Evolutionary conservation across 1,284 basidiomycete species (phyloP).

Genomic region (Irpex sp.): DNA sequence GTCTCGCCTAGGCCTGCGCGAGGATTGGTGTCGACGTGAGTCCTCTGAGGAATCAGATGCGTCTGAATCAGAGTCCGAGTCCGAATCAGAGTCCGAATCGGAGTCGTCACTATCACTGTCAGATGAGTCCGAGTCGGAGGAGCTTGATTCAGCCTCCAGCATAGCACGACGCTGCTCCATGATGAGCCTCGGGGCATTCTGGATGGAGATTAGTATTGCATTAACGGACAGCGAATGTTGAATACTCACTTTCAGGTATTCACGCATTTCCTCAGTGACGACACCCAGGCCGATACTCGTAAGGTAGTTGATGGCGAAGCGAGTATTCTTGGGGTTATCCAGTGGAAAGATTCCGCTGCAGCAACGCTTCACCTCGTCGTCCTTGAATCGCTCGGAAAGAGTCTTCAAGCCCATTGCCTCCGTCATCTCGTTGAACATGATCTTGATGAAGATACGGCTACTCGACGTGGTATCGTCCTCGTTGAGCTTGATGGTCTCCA

Average conservation of each 20-base stretch:
- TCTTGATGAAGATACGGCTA: constrained; percentile 97
- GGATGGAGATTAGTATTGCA: background rate
- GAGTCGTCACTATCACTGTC: constrained; percentile 34
- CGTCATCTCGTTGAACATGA: constrained; percentile 92
- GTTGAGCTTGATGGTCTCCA: constrained; percentile 88
- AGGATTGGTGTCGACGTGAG: constrained; percentile 25
- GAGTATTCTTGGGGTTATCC: constrained; percentile 94
- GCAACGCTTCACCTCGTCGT: constrained; percentile 73
- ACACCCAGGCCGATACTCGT: constrained; percentile 91
- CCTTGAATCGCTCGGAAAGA: constrained; percentile 83
- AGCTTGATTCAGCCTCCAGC: constrained; percentile 71
- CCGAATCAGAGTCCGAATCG: constrained; percentile 33
- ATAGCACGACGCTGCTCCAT: constrained; percentile 90
- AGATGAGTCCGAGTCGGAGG: constrained; percentile 46
- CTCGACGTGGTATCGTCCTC: constrained; percentile 98
- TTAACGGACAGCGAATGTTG: no score
- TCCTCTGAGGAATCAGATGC: constrained; percentile 29
- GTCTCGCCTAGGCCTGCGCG: constrained; percentile 23
- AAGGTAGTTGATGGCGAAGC: constrained; percentile 98
- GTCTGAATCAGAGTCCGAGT: constrained; percentile 34
- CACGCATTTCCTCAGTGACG: constrained; percentile 95
- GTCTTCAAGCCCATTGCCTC: constrained; percentile 89
- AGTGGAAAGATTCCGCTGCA: constrained; percentile 91
- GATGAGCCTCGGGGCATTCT: constrained; percentile 89
- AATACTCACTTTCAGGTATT: constrained; percentile 87